Base-by-base conservation (phyloP, 352 stramenopile species). In the Globisporangium radiosum region DNA sequence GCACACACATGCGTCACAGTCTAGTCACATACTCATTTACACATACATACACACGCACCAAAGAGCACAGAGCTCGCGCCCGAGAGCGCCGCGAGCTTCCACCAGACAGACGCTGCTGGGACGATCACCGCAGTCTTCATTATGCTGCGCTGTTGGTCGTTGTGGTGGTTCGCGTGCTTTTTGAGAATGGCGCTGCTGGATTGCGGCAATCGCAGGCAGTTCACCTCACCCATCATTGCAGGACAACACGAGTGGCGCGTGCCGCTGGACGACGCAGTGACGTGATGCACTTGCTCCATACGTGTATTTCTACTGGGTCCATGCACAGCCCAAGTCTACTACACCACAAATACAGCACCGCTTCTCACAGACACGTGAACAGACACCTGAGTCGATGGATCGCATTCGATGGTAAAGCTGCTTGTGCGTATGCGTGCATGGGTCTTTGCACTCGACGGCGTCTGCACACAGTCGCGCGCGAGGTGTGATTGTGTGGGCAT, bases 1-100 rank as follows among this genome's bases (percentile, higher is more conserved):
- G 17, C 17, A 13, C 14, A 39, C 11, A 49, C 42, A 42, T 15
- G 13, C 50, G 36, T 56, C 43, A 39, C 38, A 48, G 55, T 15
- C 42, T 17, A 43, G 39, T 25, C 14, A 36, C 47, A 4, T 2
- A 51, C 17, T 5, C n/a, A 14, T 19, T 19, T 19, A 19, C 47
- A 52, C 9, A 68, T 14, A 59, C 11, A 9, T n/a, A 38, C 14
- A 40, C 2, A 62, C 66, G 45, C 45, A 89, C 79, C 79, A 37
- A 87, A 66, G 36, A 81, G 49, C 37, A 89, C 74, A 38, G 75
- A 81, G 15, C 75, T 81, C 39, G 82, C 85, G 52, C 85, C 85
- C 4, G 81, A 88, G 15, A 90, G 38, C 0, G 82, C 82, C 53
- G 80, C 85, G 5, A 90, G 47, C 64, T 91, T 90, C 82, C 81